Base-by-base conservation (phyloP, 2,329 filamentous ascomycete genomes). In the Cladosporium halotolerans region DNA sequence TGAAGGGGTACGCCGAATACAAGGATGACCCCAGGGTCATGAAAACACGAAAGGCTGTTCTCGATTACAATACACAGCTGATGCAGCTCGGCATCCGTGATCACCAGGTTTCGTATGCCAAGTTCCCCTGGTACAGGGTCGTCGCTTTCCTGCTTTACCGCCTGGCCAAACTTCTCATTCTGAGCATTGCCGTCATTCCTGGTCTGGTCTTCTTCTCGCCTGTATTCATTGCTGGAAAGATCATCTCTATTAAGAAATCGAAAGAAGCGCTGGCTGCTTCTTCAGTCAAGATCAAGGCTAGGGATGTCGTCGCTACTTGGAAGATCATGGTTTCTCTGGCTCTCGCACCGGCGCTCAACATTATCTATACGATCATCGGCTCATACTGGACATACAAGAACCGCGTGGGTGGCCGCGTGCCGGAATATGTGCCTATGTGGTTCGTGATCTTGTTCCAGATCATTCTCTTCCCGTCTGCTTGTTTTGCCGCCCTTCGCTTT, bases 291-390 rank as follows among this genome's bases (percentile, higher is more conserved):
- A 82, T 96, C 53, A 85, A 90, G 66, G 90, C 88, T 18, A 82
- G 85, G 55, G 90, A 96, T 68, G 90, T 96, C 51, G 90, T 95
- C 78, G 89, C 89, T 0, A 95, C 90, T 0, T 96, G 90, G 90
- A 96, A 96, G 70, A 81, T 95, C 14, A 79, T 95, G 33, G 89
- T 95, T n/a, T 85, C 89, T 8, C 78, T 95, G 68, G 88, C 86
- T 1, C 81, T 95, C 55, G 87, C 89, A 1, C 90, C 90, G 0
- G 79, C 87, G 13, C 77, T 95, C 3, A 95, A 95, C 72, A 83
- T 88, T 62, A 79, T 87, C 56, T 96, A 96, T 73, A 89, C 86
- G 18, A 77, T 83, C 54, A 67, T 88, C 16, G 79, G 93, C 32
- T 84, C 86, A 1, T 80, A 83, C 68, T 91, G 86, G 81, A 86